Evolutionary conservation across 2,329 filamentous ascomycete species (phyloP).

Genomic region (Arthrobotrys musiformis): DNA sequence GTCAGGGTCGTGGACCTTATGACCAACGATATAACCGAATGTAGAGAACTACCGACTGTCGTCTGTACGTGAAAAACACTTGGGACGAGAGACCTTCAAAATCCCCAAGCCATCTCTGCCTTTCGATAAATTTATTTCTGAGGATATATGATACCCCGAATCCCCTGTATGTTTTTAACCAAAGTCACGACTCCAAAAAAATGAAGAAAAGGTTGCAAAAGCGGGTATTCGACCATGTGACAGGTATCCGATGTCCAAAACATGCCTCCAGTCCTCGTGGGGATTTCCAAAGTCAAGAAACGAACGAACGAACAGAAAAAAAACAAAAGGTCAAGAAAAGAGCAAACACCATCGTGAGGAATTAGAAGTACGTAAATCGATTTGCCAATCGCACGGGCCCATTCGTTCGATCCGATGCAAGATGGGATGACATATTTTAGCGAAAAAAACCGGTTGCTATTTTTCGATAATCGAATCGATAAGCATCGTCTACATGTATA

Average conservation of each 20-base stretch:
- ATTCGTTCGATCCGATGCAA: too few relatives aligned
- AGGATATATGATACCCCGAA: slow-evolving; percentile 14
- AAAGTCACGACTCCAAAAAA: background rate
- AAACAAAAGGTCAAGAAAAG: background rate
- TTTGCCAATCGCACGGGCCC: slow-evolving; percentile 26
- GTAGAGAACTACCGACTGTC: slow-evolving; percentile 77
- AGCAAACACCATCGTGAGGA: slow-evolving; percentile 9
- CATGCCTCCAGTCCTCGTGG: slow-evolving; percentile 44
- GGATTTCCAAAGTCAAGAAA: too few relatives aligned
- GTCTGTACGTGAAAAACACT: slow-evolving; percentile 62
- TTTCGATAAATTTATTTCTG: background rate
- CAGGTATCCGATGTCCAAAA: slow-evolving; percentile 18
- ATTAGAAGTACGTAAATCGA: slow-evolving; percentile 40
- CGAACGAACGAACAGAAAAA: background rate
- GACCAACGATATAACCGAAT: slow-evolving; percentile 80
- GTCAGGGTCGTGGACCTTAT: slow-evolving; percentile 78
- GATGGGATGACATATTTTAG: background rate
- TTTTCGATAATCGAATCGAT: too few relatives aligned
- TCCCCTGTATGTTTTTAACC: slow-evolving; percentile 19
- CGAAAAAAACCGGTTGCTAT: too few relatives aligned
- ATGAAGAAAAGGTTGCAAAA: slow-evolving; percentile 10
- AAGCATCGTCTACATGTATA: slow-evolving; percentile 22
- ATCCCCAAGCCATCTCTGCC: background rate
- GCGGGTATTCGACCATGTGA: slow-evolving; percentile 26
- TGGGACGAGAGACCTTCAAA: background rate